phyloP scores from a whole-genome alignment of 1,284 basidiomycete species.

The Laetiporus sulphureus region DNA sequence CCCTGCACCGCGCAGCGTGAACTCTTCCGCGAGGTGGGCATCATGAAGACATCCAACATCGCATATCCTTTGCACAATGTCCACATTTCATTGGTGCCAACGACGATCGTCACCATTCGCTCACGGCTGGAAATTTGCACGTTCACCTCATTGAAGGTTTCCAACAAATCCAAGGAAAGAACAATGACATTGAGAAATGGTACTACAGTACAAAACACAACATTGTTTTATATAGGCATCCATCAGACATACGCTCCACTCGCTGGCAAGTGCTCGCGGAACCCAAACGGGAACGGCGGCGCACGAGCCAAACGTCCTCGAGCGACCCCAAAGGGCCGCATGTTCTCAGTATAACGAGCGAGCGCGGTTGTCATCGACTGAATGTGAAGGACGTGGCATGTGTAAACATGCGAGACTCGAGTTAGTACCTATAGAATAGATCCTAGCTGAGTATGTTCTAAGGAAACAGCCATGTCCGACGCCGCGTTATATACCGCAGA shows the following conservation, averaged over 20 bases:
- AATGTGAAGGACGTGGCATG: conserved; percentile 77
- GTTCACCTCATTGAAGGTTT: neutral
- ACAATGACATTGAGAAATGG: neutral
- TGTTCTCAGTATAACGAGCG: conserved; percentile 78
- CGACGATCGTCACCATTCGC: neutral
- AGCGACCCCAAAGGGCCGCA: conserved; percentile 38
- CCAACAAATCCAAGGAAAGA: neutral
- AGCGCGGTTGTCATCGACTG: conserved; percentile 70
- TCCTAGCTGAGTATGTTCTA: conserved; percentile 85
- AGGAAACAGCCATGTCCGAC: conserved; percentile 28
- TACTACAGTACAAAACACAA: conserved; percentile 1
- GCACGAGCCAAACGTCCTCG: conserved; percentile 66
- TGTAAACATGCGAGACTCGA: conserved; percentile 84
- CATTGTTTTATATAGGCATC: conserved; percentile 2
- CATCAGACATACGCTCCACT: conserved; percentile 11
- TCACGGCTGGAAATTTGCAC: neutral
- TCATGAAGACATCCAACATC: too few relatives aligned
- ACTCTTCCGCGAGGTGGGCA: too few relatives aligned
- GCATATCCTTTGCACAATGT: too few relatives aligned
- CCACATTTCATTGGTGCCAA: too few relatives aligned
- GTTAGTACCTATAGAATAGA: conserved; percentile 88
- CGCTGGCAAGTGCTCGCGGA: conserved; percentile 5
- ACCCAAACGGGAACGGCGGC: conserved; percentile 9
- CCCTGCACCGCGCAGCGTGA: too few relatives aligned
- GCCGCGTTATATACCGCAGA: conserved; percentile 32